Base-by-base conservation (phyloP, 306 rosid species). In the Rosa chinensis region DNA sequence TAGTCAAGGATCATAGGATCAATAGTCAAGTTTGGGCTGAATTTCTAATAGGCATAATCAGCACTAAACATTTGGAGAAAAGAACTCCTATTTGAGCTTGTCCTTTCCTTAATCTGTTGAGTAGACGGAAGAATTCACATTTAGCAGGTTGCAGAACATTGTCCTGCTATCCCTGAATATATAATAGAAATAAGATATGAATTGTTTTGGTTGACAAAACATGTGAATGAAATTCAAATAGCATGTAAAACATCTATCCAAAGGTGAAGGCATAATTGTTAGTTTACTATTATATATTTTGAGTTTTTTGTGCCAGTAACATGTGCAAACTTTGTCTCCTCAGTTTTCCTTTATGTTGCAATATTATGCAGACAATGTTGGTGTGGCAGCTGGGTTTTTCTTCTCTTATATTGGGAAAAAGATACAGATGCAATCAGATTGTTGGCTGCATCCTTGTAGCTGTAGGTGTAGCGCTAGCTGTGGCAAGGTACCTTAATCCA, bases 311-410 rank as follows among this genome's bases (percentile, higher is more conserved):
- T 64, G 3, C 16, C 56, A 11, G 48, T 66, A 66, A 28, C 43
- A 14, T 76, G 61, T 17, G 73, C 82, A 69, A 66, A 48, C 49
- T 77, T 67, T 76, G 39, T 47, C 23, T 52, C 58, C 69, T 82
- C 37, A 21, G 16, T 71, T 67, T 62, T 73, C 77, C 64, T 73
- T 56, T 78, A 44, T 79, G 55, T 67, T 37, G 44, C 78, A 74
- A 35, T 76, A 44, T 85, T 7, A 76, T 86, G 95, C 92, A 94
- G 98, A 86, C 94, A 4, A 92, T 86, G 90, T 86, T 94, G 84
- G 97, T 94, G 78, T 94, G 98, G 98, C 98, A 94, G 88, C 89
- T 94, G 56, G 75, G 81, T 25, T 84, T 94, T 79, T 90, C 98
- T 23, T 35, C 85, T 52, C 55, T 90, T 77, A 73, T 92, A 52